Conservation (phyloP, 495 filamentous ascomycete species). For the Neurospora sp. region DNA sequence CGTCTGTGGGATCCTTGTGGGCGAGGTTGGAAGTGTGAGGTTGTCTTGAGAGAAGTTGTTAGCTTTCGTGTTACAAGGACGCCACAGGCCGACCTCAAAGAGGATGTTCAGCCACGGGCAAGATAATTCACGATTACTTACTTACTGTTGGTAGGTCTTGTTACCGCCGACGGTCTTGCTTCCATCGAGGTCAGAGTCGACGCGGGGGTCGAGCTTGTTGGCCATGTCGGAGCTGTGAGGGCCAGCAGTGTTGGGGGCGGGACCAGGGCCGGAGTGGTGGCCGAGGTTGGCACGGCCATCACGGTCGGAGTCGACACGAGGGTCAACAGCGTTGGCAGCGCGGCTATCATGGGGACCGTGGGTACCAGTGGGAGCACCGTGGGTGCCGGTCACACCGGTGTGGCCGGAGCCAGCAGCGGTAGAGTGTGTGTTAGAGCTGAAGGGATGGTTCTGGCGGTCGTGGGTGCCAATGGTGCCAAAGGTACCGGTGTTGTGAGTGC, state of each 20-base stretch:
- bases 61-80: not conserved
- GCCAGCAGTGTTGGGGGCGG: slow-evolving; percentile 37
- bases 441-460: not conserved
- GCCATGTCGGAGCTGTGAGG: slow-evolving; percentile 41
- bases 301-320: slow-evolving; percentile 38
- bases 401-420: slow-evolving; percentile 20
- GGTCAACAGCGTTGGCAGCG: slow-evolving; percentile 45
- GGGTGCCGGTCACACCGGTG: slow-evolving; percentile 20
- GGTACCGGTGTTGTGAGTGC: slow-evolving; percentile 6
- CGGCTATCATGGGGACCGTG: slow-evolving; percentile 42
- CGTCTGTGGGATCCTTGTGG: slow-evolving; percentile 33
- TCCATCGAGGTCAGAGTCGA: slow-evolving; percentile 40
- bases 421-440: slow-evolving; percentile 10
- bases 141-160: slow-evolving; percentile 34
- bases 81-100: not conserved
- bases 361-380: slow-evolving; percentile 16
- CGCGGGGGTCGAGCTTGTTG: slow-evolving; percentile 47
- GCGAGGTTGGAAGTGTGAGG: not conserved
- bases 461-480: slow-evolving; percentile 3
- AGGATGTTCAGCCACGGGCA: not conserved
- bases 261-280: slow-evolving; percentile 22
- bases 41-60: not conserved
- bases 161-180: slow-evolving; percentile 34
- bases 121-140: slow-evolving; percentile 23
- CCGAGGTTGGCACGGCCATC: slow-evolving; percentile 19